Evolutionary conservation across 2,329 filamentous ascomycete species (phyloP).

Genomic region (Microcyclospora tardicrescens): DNA sequence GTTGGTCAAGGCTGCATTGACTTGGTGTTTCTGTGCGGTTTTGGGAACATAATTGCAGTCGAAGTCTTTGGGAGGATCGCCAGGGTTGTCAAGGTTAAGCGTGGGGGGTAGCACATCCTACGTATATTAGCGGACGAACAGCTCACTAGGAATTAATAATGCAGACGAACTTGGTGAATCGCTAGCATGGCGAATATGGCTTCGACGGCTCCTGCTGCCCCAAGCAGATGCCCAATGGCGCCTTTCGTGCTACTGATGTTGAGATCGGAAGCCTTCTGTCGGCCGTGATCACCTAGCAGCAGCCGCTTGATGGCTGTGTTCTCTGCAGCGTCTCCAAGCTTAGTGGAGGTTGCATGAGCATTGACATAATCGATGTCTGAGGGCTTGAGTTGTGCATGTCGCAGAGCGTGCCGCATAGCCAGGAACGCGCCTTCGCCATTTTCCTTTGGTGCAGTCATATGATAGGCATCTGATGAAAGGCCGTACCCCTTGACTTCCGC

Average conservation of each 20-base stretch:
- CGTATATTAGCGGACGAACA: conserved; percentile 1
- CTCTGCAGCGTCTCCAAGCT: conserved; percentile 77
- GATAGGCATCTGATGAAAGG: conserved; percentile 77
- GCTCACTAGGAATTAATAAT: background rate
- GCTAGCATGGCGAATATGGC: conserved; percentile 73
- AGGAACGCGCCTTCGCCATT: conserved; percentile 70
- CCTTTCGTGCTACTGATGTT: conserved; percentile 92
- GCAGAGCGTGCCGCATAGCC: conserved; percentile 75
- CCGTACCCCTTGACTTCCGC: conserved; percentile 85
- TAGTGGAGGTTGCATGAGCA: conserved; percentile 83
- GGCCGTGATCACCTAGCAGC: conserved; percentile 60
- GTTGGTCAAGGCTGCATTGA: conserved; percentile 73
- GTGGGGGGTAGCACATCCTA: conserved; percentile 76
- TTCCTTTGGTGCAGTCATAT: conserved; percentile 80
- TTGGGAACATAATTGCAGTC: conserved; percentile 77
- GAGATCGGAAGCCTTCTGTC: conserved; percentile 47
- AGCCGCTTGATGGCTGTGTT: conserved; percentile 67
- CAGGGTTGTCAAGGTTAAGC: conserved; percentile 59
- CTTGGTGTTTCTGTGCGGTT: conserved; percentile 52
- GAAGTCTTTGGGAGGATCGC: conserved; percentile 46
- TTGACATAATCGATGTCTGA: conserved; percentile 78
- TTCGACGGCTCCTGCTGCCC: conserved; percentile 82
- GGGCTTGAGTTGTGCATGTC: conserved; percentile 56
- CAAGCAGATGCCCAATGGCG: conserved; percentile 79
- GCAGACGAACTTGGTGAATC: conserved; percentile 54